Percentiles rank a stretch among this genome's conserved stretches.
These are phyloP conservation scores for Silene coronaria DNA, from an alignment of 179 eudicot species.

Conservation along the genomic window DNA sequence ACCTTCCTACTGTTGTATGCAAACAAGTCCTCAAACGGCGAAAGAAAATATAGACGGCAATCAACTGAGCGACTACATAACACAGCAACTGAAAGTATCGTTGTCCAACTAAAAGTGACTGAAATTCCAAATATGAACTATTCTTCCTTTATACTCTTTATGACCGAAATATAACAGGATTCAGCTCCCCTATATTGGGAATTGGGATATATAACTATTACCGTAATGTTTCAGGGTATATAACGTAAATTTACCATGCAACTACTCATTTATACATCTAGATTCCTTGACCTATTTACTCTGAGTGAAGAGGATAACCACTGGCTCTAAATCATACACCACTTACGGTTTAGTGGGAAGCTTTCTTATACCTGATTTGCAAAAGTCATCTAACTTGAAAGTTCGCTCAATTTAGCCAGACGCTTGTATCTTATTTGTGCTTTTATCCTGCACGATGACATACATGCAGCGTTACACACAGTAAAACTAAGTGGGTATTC, in stretches of 20 bases:
- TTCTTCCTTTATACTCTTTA: too few relatives aligned
- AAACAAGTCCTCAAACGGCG: too few relatives aligned
- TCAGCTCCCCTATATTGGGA: background rate
- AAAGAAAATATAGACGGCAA: too few relatives aligned
- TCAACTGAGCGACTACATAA: too few relatives aligned
- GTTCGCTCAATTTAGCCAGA: slow-evolving; percentile 3
- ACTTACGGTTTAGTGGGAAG: slow-evolving; percentile 2
- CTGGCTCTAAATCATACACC: background rate
- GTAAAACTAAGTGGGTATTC: too few relatives aligned
- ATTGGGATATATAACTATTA: slow-evolving; percentile 21
- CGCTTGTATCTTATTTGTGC: background rate
- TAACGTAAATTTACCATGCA: slow-evolving; percentile 20
- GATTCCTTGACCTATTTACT: slow-evolving; percentile 25
- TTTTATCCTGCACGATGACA: slow-evolving; percentile 15
- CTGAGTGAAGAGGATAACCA: slow-evolving; percentile 1
- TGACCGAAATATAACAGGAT: too few relatives aligned
- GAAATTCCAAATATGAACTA: too few relatives aligned
- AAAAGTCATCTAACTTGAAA: slow-evolving; percentile 17
- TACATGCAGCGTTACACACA: background rate
- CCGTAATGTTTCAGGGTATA: background rate
- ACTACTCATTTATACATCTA: slow-evolving; percentile 32
- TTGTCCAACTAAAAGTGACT: too few relatives aligned
- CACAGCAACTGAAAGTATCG: too few relatives aligned
- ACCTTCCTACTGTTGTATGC: too few relatives aligned
- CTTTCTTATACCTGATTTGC: slow-evolving; percentile 1